Evolutionary conservation across 1,284 basidiomycete genomes (phyloP), one percentile per base, ranked within the genome.

Genomic region (Cryptococcus sp.): DNA sequence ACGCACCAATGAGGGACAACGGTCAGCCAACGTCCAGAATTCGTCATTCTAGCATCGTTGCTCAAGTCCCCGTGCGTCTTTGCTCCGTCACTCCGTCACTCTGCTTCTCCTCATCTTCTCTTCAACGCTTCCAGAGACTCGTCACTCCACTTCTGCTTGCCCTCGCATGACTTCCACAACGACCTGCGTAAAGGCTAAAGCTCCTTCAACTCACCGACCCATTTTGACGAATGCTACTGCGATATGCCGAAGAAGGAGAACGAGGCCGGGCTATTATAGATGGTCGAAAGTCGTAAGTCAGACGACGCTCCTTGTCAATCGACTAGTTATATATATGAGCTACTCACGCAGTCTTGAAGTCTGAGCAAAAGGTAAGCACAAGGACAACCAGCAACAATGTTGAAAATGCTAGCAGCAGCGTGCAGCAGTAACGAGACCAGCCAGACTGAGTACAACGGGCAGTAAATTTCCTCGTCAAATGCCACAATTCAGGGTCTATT

Each of bases 121-220:
- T 34, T 34, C 29, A 7, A 10, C 8, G 8, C 8, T 34, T 34
- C 29, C 29, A 5, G 29, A 7, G 8, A 34, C 29, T 34, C 29
- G 13, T 34, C 29, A 34, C 29, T 34, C 29, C 29, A 10, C 29
- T 10, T 34, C 13, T 13, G 8, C 29, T 10, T 13, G 29, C 29
- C 29, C 8, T 34, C 29, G 29, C 29, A 34, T 13, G 13, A 34
- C 3, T 34, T 13, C 29, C 29, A 13, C 29, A 13, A 34, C 8
- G 29, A 13, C 29, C 29, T 7, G 29, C 29, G 29, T 34, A 34
- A 34, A 34, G 8, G 8, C 8, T 34, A 34, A 34, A 34, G 29
- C 29, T 34, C 29, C 29, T 34, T 34, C 29, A 43, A 65, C 62
- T 60, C 55, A 73, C 71, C 71, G 71, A 70, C 71, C 71, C 71